Base-by-base conservation (phyloP, 2,329 filamentous ascomycete genomes). In the Eutypella sp. region DNA sequence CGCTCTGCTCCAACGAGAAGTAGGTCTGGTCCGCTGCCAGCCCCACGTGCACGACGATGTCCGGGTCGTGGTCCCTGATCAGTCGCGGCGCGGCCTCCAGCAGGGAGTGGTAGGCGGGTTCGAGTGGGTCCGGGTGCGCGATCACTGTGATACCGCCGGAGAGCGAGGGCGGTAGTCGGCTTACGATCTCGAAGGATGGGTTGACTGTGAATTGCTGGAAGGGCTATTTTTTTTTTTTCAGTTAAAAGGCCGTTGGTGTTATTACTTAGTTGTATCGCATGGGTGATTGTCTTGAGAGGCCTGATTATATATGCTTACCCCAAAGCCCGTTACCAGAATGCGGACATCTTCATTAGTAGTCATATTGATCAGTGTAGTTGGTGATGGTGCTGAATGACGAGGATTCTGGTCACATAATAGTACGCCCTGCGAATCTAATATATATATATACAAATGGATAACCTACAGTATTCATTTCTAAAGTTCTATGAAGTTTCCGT, bases 31-130 rank as follows among this genome's bases (percentile, higher is more conserved):
- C 45, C 40, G 29, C 10, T 2, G 45, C 40, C 11, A 47, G 40
- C 20, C 45, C 45, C 19, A 47, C 42, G 10, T 47, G 33, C 23
- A 47, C 31, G 13, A 47, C 24, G 3, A 47, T 33, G 24, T 47
- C 34, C 5, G 45, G 45, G n/a, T 43, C 20, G n/a, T 47, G 33
- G 3, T 47, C 29, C 20, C 7, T 18, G 11, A 47, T 42, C 18
- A 47, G 19, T 8, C 31, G 18, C 3, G 45, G 45, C 13, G 41
- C 34, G 4, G 37, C 18, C 9, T 47, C 39, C 8, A 33, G 22
- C 13, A 47, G 25, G 23, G 23, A 19, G n/a, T 24, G 40, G 22
- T 47, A 43, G 7, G 27, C 23, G 15, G 40, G 18, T 10, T 25
- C 16, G 4, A 47, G 34, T 18, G 34, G 40, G 5, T 42, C 33